Evolutionary conservation across 352 stramenopile genomes (phyloP).

Genomic region (Phytophthora brassicae): DNA sequence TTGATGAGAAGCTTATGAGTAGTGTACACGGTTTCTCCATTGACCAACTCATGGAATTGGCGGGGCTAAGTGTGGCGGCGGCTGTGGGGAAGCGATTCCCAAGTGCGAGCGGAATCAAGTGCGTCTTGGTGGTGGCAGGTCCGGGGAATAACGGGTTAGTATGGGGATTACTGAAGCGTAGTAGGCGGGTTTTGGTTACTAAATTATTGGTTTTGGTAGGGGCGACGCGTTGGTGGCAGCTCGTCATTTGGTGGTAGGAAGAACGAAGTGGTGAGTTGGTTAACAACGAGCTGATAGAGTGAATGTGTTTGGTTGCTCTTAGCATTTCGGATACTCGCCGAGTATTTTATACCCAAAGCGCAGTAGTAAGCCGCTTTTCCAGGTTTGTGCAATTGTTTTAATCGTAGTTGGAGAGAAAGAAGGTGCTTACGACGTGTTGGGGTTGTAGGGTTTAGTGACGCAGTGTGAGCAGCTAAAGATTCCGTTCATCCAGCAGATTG

Average conservation of each 20-base stretch:
- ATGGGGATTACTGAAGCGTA: not conserved
- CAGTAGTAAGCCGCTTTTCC: constrained; percentile 75
- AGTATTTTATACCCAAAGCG: constrained; percentile 96
- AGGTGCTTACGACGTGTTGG: not conserved
- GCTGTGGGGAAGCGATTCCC: constrained; percentile 84
- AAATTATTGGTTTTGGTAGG: constrained; percentile 22
- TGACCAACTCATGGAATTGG: constrained; percentile 99
- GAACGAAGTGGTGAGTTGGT: not conserved
- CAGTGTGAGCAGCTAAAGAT: constrained; percentile 82
- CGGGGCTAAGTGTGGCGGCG: constrained; percentile 93
- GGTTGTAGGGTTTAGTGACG: constrained; percentile 60
- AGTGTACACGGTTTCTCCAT: constrained; percentile 89
- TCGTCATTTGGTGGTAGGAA: constrained; percentile 91
- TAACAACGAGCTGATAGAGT: not conserved
- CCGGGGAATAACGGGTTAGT: constrained; percentile 97
- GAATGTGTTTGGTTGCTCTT: not conserved
- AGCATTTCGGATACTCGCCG: constrained; percentile 96
- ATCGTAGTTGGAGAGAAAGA: not conserved
- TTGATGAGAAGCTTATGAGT: constrained; percentile 93
- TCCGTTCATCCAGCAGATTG: constrained; percentile 64
- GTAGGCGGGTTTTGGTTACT: not conserved
- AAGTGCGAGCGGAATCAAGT: constrained; percentile 15
- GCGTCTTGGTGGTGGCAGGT: constrained; percentile 93
- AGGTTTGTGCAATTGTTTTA: constrained; percentile 35
- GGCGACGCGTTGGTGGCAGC: constrained; percentile 98